Evolutionary conservation across 805 yeast genomes (phyloP).

Genomic region (Candida lessepsii): DNA sequence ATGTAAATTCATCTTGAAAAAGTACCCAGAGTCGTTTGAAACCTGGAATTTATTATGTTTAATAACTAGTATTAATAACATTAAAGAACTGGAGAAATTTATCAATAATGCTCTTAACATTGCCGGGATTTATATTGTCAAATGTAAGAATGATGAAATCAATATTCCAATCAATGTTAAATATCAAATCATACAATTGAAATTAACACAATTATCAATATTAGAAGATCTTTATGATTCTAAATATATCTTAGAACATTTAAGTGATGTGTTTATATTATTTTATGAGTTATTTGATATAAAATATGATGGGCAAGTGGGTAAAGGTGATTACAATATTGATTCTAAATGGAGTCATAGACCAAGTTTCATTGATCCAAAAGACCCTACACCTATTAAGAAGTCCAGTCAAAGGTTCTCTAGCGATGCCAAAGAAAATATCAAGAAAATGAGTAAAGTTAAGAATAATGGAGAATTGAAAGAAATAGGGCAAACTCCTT

Average conservation of each 20-base stretch:
- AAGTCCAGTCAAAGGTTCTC: slow-evolving; percentile 8
- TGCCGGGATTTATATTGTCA: slow-evolving; percentile 33
- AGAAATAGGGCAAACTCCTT: slow-evolving; percentile 2
- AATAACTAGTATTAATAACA: slow-evolving; percentile 43
- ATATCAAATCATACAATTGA: slow-evolving; percentile 62
- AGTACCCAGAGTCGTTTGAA: slow-evolving; percentile 54
- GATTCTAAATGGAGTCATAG: slow-evolving; percentile 38
- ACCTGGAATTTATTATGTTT: slow-evolving; percentile 69
- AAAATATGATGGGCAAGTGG: slow-evolving; percentile 16
- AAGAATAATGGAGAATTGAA: slow-evolving; percentile 7
- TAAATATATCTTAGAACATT: slow-evolving; percentile 53
- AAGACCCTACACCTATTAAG: background rate
- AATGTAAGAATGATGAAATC: slow-evolving; percentile 25
- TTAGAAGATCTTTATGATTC: slow-evolving; percentile 60
- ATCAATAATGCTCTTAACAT: slow-evolving; percentile 51
- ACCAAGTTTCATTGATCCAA: slow-evolving; percentile 41
- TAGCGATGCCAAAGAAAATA: slow-evolving; percentile 20
- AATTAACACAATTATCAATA: slow-evolving; percentile 72
- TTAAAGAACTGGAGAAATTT: slow-evolving; percentile 53
- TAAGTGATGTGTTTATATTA: slow-evolving; percentile 65
- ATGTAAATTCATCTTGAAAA: slow-evolving; percentile 48
- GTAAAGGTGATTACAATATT: slow-evolving; percentile 6
- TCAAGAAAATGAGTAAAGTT: slow-evolving; percentile 18
- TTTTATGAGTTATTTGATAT: slow-evolving; percentile 50
- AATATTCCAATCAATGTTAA: slow-evolving; percentile 30